Evolutionary conservation across 148 eudicot genomes (phyloP), one percentile per base, ranked within the genome.

Genomic region (Dysphania ambrosioides): DNA sequence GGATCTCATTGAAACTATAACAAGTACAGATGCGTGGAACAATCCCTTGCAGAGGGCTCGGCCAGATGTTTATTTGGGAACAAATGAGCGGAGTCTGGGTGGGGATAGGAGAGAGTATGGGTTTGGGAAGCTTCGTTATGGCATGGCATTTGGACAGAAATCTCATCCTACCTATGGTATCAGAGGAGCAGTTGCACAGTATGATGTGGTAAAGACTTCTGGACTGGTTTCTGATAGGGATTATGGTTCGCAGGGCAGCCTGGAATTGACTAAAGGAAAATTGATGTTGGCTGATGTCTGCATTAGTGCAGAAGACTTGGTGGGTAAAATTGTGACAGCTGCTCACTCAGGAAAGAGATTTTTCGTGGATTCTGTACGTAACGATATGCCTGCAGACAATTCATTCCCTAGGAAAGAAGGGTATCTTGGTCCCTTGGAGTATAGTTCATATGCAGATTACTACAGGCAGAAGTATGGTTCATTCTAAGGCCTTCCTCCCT

Each of bases 281-380:
- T 69, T 95, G 78, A 84, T 87, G 87, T 84, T 95, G 91, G 98
- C 97, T 71, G 98, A 95, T 87, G 80, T 83, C 59, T 86, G 71
- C 80, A 63, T 79, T 31, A 78, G 79, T 59, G 90, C 86, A 47
- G 90, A 90, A 58, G 88, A 90, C 79, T 79, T 95, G 81, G 85
- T 88, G 15, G 98, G 97, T 44, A 95, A 78, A 87, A 87, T 95
- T 72, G 91, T 95, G 67, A 95, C 98, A 58, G 97, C 98, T 78
- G 98, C 98, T 79, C 98, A 95, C 78, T 95, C 98, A 49, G 98
- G 98, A 70, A 95, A 95, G 87, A 90, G 98, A 82, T 95, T 95
- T 78, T 95, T 87, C 81, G 97, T 95, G 58, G 96, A 95, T 78
- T 95, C 96, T 68, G 82, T 95, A 40, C 87, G 95, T 19, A 84